Evolutionary conservation across 768 basidiomycete species (phyloP).

Genomic region (Suillus variegatus): DNA sequence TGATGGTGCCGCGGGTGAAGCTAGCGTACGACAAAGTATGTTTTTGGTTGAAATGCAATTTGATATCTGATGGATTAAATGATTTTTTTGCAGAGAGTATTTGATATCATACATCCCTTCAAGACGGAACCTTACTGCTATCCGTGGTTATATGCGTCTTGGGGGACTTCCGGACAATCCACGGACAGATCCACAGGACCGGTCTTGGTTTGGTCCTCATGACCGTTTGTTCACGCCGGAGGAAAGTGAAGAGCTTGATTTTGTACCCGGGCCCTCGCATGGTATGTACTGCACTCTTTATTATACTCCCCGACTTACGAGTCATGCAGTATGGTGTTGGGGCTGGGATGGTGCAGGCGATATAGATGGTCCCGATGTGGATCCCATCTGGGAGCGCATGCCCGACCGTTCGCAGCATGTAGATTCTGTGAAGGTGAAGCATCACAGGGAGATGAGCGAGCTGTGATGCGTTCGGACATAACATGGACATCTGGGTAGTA

Average conservation of each 20-base stretch:
- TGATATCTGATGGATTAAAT: constrained; percentile 9
- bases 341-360: constrained; percentile 99
- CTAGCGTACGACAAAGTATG: constrained; percentile 89
- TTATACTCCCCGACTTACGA: not conserved
- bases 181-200: constrained; percentile 94
- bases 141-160: constrained; percentile 90
- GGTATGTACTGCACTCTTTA: constrained; percentile 46
- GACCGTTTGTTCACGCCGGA: constrained; percentile 91
- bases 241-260: constrained; percentile 76
- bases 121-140: constrained; percentile 91
- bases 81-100: constrained; percentile 71
- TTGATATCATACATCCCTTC: constrained; percentile 92
- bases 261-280: constrained; percentile 79
- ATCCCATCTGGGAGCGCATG: constrained; percentile 94
- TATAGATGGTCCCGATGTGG: constrained; percentile 95
- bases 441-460: constrained; percentile 49
- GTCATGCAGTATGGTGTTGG: constrained; percentile 91
- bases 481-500: not conserved
- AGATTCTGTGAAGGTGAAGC: constrained; percentile 69
- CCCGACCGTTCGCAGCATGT: constrained; percentile 57
- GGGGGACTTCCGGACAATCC: constrained; percentile 98
- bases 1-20: constrained; percentile 98
- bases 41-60: constrained; percentile 3
- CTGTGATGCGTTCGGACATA: constrained; percentile 15
- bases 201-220: constrained; percentile 98